Evolutionary conservation across 441 rosid species (phyloP).

Genomic region (Gossypium lobatum): DNA sequence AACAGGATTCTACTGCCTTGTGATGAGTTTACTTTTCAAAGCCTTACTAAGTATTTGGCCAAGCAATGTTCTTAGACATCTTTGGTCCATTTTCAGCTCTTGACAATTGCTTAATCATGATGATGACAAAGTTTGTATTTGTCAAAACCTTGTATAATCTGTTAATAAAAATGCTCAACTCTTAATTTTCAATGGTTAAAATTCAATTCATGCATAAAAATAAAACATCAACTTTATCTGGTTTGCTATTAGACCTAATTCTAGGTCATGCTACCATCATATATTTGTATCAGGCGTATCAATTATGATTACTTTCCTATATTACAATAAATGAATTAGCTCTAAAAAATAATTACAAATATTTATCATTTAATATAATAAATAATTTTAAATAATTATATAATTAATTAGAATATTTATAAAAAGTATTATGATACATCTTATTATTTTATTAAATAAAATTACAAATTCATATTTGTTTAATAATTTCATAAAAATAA

Average conservation of each 20-base stretch:
- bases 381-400: too few species aligned
- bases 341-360: too few species aligned
- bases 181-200: too few species aligned
- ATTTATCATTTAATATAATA: too few species aligned
- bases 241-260: not conserved
- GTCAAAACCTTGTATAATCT: not conserved
- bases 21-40: slow-evolving; percentile 20
- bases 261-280: not conserved
- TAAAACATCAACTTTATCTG: not conserved
- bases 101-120: not conserved
- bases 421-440: too few species aligned
- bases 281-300: too few species aligned
- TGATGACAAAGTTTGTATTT: not conserved
- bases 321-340: too few species aligned
- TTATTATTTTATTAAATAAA: too few species aligned
- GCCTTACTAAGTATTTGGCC: not conserved
- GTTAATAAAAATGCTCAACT: not conserved
- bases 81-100: not conserved
- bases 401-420: too few species aligned
- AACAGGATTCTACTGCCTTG: slow-evolving; percentile 27
- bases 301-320: too few species aligned
- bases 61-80: not conserved
- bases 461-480: too few species aligned
- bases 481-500: too few species aligned
- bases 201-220: not conserved